Percentiles rank a stretch among this genome's conserved stretches.
Conservation (phyloP, 495 filamentous ascomycete genomes). For the Penicillium alfredii region DNA sequence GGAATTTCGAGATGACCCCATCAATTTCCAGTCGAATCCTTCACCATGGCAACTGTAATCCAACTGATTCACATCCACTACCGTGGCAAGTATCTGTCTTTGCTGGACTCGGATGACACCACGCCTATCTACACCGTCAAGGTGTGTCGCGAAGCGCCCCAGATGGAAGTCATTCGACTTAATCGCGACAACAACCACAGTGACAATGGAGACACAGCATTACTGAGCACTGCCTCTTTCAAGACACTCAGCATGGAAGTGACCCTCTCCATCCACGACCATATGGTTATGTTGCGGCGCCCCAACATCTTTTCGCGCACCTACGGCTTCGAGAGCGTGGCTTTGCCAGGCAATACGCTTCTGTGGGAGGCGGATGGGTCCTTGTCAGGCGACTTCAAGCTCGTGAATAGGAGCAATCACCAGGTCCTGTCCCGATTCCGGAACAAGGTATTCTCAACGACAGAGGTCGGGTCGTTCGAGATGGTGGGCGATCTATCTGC, state of each 20-base stretch:
- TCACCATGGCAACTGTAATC: background rate
- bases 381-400: slow-evolving; percentile 4
- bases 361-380: slow-evolving; percentile 3
- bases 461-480: slow-evolving; percentile 5
- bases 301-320: background rate
- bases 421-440: slow-evolving; percentile 4
- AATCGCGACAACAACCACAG: background rate
- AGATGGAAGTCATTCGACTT: slow-evolving; percentile 3
- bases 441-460: slow-evolving; percentile 4
- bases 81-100: slow-evolving; percentile 3
- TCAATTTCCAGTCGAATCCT: background rate
- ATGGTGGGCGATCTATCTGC: background rate
- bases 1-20: too few relatives aligned
- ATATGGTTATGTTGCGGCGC: background rate
- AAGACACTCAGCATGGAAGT: slow-evolving; percentile 4
- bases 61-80: slow-evolving; percentile 9
- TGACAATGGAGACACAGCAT: background rate
- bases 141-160: slow-evolving; percentile 2
- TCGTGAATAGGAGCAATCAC: background rate
- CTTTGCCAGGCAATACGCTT: background rate
- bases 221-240: slow-evolving; percentile 3
- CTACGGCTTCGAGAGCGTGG: slow-evolving; percentile 1
- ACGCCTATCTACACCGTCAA: slow-evolving; percentile 5
- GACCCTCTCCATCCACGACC: background rate
- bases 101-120: slow-evolving; percentile 2